phyloP scores from a whole-genome alignment of 2,329 filamentous ascomycete genomes.

The Cercospora zeae-maydis region DNA sequence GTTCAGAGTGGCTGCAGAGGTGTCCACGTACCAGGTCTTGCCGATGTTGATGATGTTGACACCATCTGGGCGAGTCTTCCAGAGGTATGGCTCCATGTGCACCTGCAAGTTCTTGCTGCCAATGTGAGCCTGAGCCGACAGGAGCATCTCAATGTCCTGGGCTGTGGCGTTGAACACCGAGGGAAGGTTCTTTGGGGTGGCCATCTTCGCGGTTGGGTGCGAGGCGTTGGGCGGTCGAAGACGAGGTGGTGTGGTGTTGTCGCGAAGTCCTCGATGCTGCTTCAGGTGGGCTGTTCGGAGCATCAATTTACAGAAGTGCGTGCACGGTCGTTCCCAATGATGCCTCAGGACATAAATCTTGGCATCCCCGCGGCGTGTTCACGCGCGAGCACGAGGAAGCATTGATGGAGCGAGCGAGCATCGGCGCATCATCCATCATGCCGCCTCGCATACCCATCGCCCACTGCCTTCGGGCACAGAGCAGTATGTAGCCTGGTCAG shows the following conservation, averaged over 20 bases:
- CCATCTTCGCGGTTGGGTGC: conserved; percentile 66
- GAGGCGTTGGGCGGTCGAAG: conserved; percentile 19
- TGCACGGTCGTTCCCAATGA: neutral
- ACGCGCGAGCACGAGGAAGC: neutral
- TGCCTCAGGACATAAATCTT: neutral
- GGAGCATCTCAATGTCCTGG: conserved; percentile 99
- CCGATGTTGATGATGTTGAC: conserved; percentile 99
- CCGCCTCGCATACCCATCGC: conserved; percentile 47
- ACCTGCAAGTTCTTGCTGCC: conserved; percentile 99
- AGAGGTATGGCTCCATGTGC: conserved; percentile 99
- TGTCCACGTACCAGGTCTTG: conserved; percentile 86
- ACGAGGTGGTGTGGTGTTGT: conserved; percentile 17
- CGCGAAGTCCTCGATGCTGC: conserved; percentile 6
- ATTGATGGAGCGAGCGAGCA: neutral
- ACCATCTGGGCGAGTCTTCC: conserved; percentile 98
- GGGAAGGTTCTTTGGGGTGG: conserved; percentile 81
- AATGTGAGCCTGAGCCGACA: conserved; percentile 93
- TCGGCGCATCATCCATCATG: conserved; percentile 34
- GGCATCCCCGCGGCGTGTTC: neutral
- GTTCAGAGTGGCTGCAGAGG: neutral
- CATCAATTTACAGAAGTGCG: conserved; percentile 15
- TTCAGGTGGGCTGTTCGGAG: conserved; percentile 8
- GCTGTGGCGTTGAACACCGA: conserved; percentile 93
- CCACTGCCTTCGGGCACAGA: conserved; percentile 43
- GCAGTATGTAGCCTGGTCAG: conserved; percentile 30